A percentile compares a stretch with the other conserved stretches of the same genome.
Evolutionary conservation across 2,329 filamentous ascomycete genomes (phyloP).

Genomic region (Chrysosporium keratinophilum): DNA sequence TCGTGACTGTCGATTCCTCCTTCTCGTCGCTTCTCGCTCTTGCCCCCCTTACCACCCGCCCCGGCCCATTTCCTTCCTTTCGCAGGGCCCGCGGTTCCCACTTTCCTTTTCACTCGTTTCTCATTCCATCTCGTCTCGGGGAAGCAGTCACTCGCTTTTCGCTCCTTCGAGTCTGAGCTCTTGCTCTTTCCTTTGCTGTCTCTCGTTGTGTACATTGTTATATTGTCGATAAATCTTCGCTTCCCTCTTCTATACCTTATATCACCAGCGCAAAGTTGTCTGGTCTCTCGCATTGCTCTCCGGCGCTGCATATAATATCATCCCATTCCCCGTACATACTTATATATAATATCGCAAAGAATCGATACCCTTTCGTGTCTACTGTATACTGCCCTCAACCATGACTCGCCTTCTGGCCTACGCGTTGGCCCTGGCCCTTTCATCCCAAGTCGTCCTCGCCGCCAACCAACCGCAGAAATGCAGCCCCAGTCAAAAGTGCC

Average conservation of each 20-base stretch:
- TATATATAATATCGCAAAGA: conserved; percentile 5
- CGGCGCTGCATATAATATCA: neutral
- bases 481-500: conserved; percentile 50
- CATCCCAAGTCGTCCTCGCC: conserved; percentile 26
- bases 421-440: conserved; percentile 26
- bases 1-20: no score
- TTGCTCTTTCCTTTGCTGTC: conserved; percentile 10
- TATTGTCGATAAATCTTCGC: no score
- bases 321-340: neutral
- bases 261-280: no score
- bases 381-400: conserved; percentile 9
- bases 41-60: neutral
- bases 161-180: conserved; percentile 11
- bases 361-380: neutral
- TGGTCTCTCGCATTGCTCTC: neutral
- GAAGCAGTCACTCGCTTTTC: conserved; percentile 15
- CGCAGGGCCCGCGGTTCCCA: neutral
- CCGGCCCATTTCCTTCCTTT: neutral
- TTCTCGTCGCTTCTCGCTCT: no score
- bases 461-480: conserved; percentile 26
- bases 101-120: neutral
- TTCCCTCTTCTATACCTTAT: no score
- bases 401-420: conserved; percentile 31
- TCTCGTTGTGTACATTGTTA: neutral
- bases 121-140: conserved; percentile 5